Evolutionary conservation across 106 monocot genomes (phyloP).

Genomic region (Posidonia australis): DNA sequence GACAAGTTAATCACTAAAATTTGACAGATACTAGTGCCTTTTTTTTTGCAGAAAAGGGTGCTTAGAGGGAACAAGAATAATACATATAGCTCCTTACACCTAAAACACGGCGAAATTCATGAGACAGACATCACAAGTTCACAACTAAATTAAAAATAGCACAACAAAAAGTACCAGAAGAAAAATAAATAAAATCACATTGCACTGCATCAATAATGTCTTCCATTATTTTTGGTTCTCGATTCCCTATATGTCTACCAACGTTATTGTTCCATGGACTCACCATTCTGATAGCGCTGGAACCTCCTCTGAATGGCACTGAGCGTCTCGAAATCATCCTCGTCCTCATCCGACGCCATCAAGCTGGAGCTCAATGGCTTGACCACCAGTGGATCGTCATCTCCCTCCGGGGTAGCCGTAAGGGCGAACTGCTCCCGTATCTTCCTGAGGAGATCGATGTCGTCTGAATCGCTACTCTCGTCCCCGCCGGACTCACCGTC

Average conservation of each 20-base stretch:
- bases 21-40: too few relatives aligned
- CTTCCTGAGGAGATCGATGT: conserved; percentile 36
- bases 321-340: conserved; percentile 69
- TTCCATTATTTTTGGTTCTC: too few relatives aligned
- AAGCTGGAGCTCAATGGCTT: background rate
- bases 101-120: too few relatives aligned
- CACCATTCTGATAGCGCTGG: conserved; percentile 50
- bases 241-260: too few relatives aligned
- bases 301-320: conserved; percentile 66
- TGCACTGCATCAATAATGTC: too few relatives aligned
- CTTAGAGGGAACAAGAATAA: too few relatives aligned
- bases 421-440: conserved; percentile 37
- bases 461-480: conserved; percentile 26
- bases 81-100: too few relatives aligned
- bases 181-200: background rate
- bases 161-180: background rate
- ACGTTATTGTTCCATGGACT: background rate
- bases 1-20: background rate
- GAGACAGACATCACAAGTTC: too few relatives aligned
- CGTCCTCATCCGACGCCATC: conserved; percentile 31
- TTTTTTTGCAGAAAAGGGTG: too few relatives aligned
- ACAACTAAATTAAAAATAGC: too few relatives aligned
- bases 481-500: conserved; percentile 15
- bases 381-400: background rate
- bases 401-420: background rate